phyloP scores from a whole-genome alignment of 108 stramenopile genomes.

The Cyclostephanos invisitatus region DNA sequence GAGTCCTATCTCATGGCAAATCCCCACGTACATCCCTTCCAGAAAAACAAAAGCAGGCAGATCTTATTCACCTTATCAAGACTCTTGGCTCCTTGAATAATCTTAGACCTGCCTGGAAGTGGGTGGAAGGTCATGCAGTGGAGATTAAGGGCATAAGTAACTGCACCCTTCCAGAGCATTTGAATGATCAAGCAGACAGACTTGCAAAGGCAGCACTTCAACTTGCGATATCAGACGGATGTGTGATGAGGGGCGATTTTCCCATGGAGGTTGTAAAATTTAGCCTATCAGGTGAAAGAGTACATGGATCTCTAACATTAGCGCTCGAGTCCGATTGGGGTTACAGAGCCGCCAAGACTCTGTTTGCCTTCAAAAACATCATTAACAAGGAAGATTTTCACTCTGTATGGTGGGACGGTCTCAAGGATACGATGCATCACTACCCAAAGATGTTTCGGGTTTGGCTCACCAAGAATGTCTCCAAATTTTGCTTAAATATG shows the following conservation, averaged over 20 bases:
- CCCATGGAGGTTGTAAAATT: neutral
- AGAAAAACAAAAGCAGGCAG: neutral
- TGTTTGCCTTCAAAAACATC: neutral
- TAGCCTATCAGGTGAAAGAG: neutral
- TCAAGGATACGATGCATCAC: neutral
- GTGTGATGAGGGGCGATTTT: neutral
- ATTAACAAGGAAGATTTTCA: neutral
- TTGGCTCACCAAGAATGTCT: neutral
- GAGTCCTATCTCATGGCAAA: too few species aligned
- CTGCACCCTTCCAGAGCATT: neutral
- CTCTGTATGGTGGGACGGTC: neutral
- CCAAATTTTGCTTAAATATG: neutral
- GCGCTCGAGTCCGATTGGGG: neutral
- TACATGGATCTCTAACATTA: neutral
- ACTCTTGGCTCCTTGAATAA: too few species aligned
- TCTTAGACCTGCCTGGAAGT: too few species aligned
- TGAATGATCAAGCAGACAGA: neutral
- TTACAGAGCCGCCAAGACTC: neutral
- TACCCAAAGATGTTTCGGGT: neutral
- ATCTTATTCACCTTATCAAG: neutral
- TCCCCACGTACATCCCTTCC: neutral
- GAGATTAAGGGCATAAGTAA: neutral
- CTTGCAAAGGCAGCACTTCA: neutral
- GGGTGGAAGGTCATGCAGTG: neutral
- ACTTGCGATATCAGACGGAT: neutral